Evolutionary conservation across 805 yeast genomes (phyloP).

Genomic region (Wickerhamiella azyma): DNA sequence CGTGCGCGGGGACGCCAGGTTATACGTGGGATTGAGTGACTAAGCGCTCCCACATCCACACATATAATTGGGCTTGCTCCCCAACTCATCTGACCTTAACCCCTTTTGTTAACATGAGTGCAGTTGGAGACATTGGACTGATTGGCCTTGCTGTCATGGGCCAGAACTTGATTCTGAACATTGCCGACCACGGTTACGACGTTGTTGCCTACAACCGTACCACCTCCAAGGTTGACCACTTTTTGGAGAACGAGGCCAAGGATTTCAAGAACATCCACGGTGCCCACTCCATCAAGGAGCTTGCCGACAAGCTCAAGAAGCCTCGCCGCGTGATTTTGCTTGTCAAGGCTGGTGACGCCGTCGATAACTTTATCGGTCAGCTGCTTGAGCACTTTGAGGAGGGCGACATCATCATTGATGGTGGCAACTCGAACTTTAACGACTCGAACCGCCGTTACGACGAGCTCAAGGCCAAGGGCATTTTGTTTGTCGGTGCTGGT

Average conservation of each 20-base stretch:
- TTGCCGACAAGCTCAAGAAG: constrained; percentile 77
- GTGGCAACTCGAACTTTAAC: constrained; percentile 99
- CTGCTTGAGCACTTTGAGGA: constrained; percentile 81
- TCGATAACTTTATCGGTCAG: constrained; percentile 79
- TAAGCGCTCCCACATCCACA: neutral
- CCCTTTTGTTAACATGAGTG: constrained; percentile 1
- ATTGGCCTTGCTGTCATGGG: constrained; percentile 99
- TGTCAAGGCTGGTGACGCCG: constrained; percentile 95
- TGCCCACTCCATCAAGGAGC: constrained; percentile 84
- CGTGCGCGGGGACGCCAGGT: neutral
- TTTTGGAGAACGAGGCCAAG: constrained; percentile 89
- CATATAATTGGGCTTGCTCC: neutral
- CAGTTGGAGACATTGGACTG: constrained; percentile 82
- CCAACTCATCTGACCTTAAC: too few relatives aligned
- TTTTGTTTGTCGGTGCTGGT: constrained; percentile 94
- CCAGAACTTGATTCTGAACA: constrained; percentile 83
- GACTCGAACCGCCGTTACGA: constrained; percentile 94
- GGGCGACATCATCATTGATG: constrained; percentile 97
- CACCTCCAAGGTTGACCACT: constrained; percentile 85
- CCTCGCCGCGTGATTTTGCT: constrained; percentile 91
- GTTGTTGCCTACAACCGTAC: constrained; percentile 99
- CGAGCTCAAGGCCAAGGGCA: constrained; percentile 75
- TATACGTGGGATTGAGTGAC: neutral
- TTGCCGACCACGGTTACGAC: constrained; percentile 97
- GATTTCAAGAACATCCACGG: constrained; percentile 79